These are phyloP conservation scores for Cyclotella atomus DNA, from an alignment of 108 stramenopile genomes.

Conservation along the genomic window DNA sequence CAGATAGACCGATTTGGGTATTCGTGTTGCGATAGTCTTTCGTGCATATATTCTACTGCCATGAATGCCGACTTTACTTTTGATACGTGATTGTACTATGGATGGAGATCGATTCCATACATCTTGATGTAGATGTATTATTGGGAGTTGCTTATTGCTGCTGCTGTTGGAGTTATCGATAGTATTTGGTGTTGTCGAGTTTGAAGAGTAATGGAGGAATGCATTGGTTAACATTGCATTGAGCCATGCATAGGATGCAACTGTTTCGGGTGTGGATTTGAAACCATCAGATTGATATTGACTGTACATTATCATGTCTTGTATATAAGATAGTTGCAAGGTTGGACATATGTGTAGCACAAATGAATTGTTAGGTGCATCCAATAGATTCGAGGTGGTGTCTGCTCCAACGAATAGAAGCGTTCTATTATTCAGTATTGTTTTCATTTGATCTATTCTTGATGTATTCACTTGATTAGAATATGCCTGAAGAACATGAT, in stretches of 20 bases:
- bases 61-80: constrained; percentile 15
- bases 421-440: too few species aligned
- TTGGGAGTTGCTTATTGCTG: too few species aligned
- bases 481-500: constrained; percentile 13
- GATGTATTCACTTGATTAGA: background rate
- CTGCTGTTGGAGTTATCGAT: background rate
- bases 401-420: too few species aligned
- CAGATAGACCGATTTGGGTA: constrained; percentile 43
- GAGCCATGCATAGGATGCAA: constrained; percentile 34
- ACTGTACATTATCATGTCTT: background rate
- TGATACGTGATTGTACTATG: constrained; percentile 61
- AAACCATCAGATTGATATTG: background rate
- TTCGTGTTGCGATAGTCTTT: constrained; percentile 49
- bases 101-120: constrained; percentile 55
- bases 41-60: constrained; percentile 56
- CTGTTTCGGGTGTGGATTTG: constrained; percentile 5
- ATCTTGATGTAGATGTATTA: constrained; percentile 80
- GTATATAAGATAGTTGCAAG: constrained; percentile 9
- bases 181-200: too few species aligned
- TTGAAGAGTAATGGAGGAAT: too few species aligned
- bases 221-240: constrained; percentile 40
- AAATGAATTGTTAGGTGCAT: too few species aligned
- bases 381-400: too few species aligned
- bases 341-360: constrained; percentile 34
- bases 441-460: too few species aligned